Evolutionary conservation across 2,329 filamentous ascomycete species (phyloP).

Genomic region (Fusarium sacchari): DNA sequence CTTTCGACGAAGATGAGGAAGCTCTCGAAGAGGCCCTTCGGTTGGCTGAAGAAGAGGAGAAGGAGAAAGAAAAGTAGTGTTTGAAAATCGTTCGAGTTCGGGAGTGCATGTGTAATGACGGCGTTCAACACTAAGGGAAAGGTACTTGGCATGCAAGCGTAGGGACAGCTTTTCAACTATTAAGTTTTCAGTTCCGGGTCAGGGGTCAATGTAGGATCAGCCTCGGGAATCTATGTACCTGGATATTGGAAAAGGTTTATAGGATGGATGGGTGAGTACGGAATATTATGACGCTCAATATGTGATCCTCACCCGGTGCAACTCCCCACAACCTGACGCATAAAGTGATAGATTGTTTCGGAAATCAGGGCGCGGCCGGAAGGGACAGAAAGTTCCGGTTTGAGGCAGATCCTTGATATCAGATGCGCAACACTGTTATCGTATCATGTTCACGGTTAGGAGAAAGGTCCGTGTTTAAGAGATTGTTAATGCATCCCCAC

Average conservation of each 20-base stretch:
- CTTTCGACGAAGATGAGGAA: conserved; percentile 49
- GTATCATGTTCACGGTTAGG: conserved; percentile 4
- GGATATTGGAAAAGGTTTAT: conserved; percentile 6
- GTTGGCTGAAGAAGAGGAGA: conserved; percentile 44
- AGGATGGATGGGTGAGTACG: conserved; percentile 9
- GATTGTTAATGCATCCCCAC: conserved; percentile 8
- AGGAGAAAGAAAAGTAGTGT: conserved; percentile 30
- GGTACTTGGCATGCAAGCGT: conserved; percentile 5
- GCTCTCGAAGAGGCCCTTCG: conserved; percentile 51
- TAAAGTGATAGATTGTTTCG: conserved; percentile 3
- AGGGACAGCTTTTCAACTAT: conserved; percentile 11
- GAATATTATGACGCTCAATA: neutral
- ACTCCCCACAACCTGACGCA: neutral
- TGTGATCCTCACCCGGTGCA: neutral
- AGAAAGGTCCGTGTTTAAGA: conserved; percentile 23
- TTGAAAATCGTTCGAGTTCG: neutral
- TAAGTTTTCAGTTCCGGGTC: conserved; percentile 2
- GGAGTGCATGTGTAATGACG: conserved; percentile 25
- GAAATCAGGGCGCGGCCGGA: conserved; percentile 10
- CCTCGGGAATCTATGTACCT: conserved; percentile 30
- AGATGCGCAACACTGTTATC: conserved; percentile 3
- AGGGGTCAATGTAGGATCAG: conserved; percentile 20
- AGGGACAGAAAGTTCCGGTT: conserved; percentile 4
- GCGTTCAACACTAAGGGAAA: conserved; percentile 27
- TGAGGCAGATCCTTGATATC: neutral